phyloP scores from a whole-genome alignment of 352 stramenopile genomes.

The Pythium apleroticum region DNA sequence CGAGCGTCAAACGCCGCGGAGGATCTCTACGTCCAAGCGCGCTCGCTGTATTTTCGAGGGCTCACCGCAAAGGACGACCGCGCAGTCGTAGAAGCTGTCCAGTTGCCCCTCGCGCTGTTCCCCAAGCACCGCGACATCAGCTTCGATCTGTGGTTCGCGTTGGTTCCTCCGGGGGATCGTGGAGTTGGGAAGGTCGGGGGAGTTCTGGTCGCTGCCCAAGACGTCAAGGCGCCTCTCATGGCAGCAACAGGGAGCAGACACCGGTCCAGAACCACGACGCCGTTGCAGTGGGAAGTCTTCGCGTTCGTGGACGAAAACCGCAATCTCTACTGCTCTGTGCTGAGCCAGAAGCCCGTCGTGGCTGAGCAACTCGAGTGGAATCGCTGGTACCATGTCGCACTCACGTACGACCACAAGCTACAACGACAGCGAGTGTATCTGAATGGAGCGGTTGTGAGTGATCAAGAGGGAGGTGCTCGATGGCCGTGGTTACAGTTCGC shows the following conservation, averaged over 20 bases:
- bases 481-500: constrained; percentile 45
- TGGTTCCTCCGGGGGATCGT: constrained; percentile 16
- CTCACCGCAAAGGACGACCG: neutral
- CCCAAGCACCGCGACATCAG: constrained; percentile 16
- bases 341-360: constrained; percentile 24
- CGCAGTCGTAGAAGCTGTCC: neutral
- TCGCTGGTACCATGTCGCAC: constrained; percentile 67
- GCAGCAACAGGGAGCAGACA: constrained; percentile 12
- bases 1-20: neutral
- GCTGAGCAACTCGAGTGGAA: neutral
- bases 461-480: constrained; percentile 29
- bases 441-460: constrained; percentile 44
- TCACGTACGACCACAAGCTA: constrained; percentile 39
- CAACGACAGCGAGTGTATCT: constrained; percentile 45
- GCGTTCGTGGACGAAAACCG: constrained; percentile 35
- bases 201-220: constrained; percentile 34
- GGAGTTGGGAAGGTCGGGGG: constrained; percentile 9
- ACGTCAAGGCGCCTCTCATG: constrained; percentile 11
- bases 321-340: constrained; percentile 41
- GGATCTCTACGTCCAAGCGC: constrained; percentile 6
- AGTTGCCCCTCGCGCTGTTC: constrained; percentile 9
- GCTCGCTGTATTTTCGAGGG: constrained; percentile 12
- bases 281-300: constrained; percentile 39
- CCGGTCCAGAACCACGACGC: constrained; percentile 8
- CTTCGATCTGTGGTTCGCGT: constrained; percentile 44